Conservation (phyloP, 1,284 basidiomycete species). For the Apiotrichum porosum region DNA sequence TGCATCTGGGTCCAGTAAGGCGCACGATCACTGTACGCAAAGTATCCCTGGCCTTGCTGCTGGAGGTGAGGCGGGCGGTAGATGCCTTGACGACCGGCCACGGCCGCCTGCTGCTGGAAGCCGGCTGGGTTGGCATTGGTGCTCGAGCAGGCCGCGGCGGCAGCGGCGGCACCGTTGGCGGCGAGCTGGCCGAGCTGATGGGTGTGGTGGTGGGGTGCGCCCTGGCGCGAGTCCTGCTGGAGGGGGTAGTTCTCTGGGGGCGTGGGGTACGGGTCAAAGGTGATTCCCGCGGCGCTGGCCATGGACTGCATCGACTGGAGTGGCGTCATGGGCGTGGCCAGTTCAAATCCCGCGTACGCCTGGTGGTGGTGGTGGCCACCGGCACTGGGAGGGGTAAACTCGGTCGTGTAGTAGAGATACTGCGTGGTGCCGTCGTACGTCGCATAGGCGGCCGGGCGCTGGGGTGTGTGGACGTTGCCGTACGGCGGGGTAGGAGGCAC, state of each 20-base stretch:
- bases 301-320: constrained; percentile 4
- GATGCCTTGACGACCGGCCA: background rate
- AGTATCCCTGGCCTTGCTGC: constrained; percentile 3
- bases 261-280: constrained; percentile 12
- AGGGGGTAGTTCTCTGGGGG: constrained; percentile 4
- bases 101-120: constrained; percentile 2
- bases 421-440: constrained; percentile 3
- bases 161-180: no score
- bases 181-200: no score
- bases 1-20: constrained; percentile 2
- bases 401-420: constrained; percentile 11
- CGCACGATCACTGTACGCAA: constrained; percentile 2
- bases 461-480: constrained; percentile 7
- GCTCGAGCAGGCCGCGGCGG: no score
- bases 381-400: background rate
- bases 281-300: background rate
- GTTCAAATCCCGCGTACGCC: background rate
- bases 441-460: constrained; percentile 8
- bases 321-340: constrained; percentile 2
- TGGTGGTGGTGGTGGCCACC: background rate
- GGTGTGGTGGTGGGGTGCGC: background rate
- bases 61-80: constrained; percentile 10
- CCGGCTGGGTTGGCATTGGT: background rate
- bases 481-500: background rate
- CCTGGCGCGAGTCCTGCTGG: background rate